Base-by-base conservation (phyloP, 2,329 filamentous ascomycete genomes). In the Colletotrichum lentis region DNA sequence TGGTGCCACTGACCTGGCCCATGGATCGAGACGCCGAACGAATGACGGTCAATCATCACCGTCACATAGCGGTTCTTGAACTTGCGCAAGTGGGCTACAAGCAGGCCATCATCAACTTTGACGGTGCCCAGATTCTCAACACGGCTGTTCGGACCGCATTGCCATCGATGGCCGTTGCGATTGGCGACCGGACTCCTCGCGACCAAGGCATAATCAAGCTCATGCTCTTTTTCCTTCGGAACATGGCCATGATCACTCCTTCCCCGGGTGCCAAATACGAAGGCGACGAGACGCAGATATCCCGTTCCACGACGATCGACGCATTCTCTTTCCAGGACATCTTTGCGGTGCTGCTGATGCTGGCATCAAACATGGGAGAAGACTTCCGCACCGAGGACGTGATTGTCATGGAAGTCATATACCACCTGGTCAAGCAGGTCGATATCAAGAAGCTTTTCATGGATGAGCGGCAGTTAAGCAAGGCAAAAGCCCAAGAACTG, bases 171-270 rank as follows among this genome's bases (percentile, higher is more conserved):
- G 92, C 93, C 2, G 80, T 92, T 31, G 85, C 91, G 1, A 87
- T 91, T 70, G 87, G 89, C 31, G 94, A 97, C 74, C 85, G 96
- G 64, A 89, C 87, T 39, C 82, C 88, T 24, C 86, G 94, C 73
- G 95, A 99, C 73, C 93, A 97, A 74, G 94, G 93, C 55, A 94
- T 97, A 73, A 94, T 99, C 77, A 96, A 94, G 76, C 86, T 99
- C 41, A 86, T 96, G 56, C 82, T 99, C 10, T 96, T 96, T 78
- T 91, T 98, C 72, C 82, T 98, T 56, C 89, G 95, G 39, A 99
- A 99, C 74, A 85, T 98, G 35, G 90, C 91, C 61, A 90, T 95
- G 82, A 96, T 99, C 60, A 84, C 90, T 10, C 90, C 92, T 5
- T 90, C 92, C 3, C 85, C 87, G 2, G 88, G 90, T 70, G 82